A percentile compares a stretch with the other conserved stretches of the same genome.
These are phyloP conservation scores for Corinectria fuckeliana DNA, from an alignment of 2,329 filamentous ascomycete species.

Conservation along the genomic window DNA sequence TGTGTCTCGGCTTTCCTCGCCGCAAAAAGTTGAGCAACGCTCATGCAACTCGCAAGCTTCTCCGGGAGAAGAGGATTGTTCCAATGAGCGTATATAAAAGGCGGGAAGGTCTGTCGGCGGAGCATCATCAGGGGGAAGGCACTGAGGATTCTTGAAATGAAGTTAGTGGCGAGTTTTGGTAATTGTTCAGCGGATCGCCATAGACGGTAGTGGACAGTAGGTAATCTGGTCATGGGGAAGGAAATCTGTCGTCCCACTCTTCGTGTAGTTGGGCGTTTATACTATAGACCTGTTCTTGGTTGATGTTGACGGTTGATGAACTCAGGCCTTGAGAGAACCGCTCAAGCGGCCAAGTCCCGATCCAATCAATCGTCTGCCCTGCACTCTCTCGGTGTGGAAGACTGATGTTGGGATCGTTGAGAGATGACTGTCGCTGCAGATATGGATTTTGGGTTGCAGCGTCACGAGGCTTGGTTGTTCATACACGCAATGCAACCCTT, in stretches of 20 bases:
- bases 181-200: neutral
- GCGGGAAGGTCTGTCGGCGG: slow-evolving; percentile 39
- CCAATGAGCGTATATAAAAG: slow-evolving; percentile 41
- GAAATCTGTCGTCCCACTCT: neutral
- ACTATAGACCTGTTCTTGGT: neutral
- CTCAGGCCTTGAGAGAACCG: neutral
- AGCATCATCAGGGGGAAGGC: slow-evolving; percentile 43
- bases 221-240: neutral
- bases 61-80: slow-evolving; percentile 28
- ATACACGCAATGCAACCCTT: slow-evolving; percentile 23
- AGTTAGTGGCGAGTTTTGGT: slow-evolving; percentile 23
- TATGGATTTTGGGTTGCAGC: neutral
- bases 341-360: neutral
- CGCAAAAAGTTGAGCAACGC: slow-evolving; percentile 36
- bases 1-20: slow-evolving; percentile 30
- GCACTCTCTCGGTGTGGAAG: neutral
- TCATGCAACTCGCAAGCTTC: slow-evolving; percentile 34
- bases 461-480: neutral
- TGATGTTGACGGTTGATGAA: neutral
- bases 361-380: neutral
- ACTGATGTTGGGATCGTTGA: neutral
- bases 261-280: neutral
- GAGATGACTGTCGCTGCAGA: neutral
- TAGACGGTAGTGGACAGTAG: neutral
- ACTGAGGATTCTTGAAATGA: slow-evolving; percentile 36